Evolutionary conservation across 139 green algal genomes (phyloP).

Genomic region (Gonium pectorale): DNA sequence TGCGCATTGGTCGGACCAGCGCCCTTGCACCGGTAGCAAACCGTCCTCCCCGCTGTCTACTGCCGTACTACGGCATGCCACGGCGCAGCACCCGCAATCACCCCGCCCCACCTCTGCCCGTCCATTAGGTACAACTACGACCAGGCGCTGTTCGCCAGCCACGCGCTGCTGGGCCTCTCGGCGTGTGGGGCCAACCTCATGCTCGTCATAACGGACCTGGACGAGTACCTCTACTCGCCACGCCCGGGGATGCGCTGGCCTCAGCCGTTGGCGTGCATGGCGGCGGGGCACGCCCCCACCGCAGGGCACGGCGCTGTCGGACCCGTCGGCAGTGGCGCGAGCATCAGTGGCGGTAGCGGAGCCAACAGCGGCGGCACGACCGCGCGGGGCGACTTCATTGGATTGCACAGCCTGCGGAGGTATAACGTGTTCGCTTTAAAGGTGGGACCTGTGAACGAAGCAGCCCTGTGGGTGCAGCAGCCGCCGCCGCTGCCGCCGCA

Average conservation of each 20-base stretch:
- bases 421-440: no score
- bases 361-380: not conserved
- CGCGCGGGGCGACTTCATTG: no score
- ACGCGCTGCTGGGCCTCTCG: conserved; percentile 17
- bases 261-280: not conserved
- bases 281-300: no score
- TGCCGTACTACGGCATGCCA: not conserved
- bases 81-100: not conserved
- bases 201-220: conserved; percentile 10
- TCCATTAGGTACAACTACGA: conserved; percentile 40
- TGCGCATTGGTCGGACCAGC: no score
- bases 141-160: conserved; percentile 25
- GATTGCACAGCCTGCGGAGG: no score
- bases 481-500: no score
- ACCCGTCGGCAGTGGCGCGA: not conserved
- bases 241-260: not conserved
- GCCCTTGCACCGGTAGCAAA: not conserved
- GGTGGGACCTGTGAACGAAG: no score
- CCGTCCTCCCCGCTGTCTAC: not conserved
- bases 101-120: not conserved
- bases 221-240: conserved; percentile 30
- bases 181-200: conserved; percentile 23
- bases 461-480: not conserved
- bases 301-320: not conserved
- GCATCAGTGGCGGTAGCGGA: not conserved